Base-by-base conservation (phyloP, 2,329 filamentous ascomycete species). In the Pseudopyricularia cyperi region DNA sequence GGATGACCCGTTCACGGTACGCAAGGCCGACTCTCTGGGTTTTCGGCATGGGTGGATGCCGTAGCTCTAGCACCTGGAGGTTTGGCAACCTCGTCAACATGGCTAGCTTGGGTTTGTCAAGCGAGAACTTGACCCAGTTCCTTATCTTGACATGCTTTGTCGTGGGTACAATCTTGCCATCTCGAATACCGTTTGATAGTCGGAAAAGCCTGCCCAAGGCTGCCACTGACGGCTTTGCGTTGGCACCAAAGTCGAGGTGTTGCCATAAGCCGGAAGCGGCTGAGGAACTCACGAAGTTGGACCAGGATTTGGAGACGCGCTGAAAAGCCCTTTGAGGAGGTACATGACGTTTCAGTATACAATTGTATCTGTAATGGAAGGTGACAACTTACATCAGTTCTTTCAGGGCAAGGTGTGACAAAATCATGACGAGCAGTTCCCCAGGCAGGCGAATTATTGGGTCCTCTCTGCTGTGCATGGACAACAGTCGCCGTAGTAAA, bases 381-480 rank as follows among this genome's bases (percentile, higher is more conserved):
- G n/a, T n/a, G n/a, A n/a, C 11, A 8, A 42, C 48, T 26, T 22
- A 50, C 48, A 50, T 12, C 11, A 17, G 33, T 11, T 34, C 32
- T 26, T 42, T 37, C 4, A 50, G 26, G n/a, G 33, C 17, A 35
- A 50, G 33, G 17, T 42, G 24, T 12, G 30, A 30, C n/a, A 51
- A 44, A 19, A 51, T 51, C 49, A 51, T 51, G 24, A 51, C 14
- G 15, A 22, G 26, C 4, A 51, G 14, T 26, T 51, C 49, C 15
- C 26, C 11, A 7, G 49, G 49, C 28, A 51, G 49, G 7, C 49
- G 49, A 51, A 7, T 7, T 5, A 51, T 19, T 1, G 49, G 49
- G 17, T 51, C 49, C n/a, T 15, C 24, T 33, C 30, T 48, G 46
- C 24, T 48, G 7, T 32, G 37, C 37, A 19, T 19, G 17, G 37